These are phyloP conservation scores for Taphrina betulina DNA, from an alignment of 1,139 yeast genomes.

Conservation along the genomic window DNA sequence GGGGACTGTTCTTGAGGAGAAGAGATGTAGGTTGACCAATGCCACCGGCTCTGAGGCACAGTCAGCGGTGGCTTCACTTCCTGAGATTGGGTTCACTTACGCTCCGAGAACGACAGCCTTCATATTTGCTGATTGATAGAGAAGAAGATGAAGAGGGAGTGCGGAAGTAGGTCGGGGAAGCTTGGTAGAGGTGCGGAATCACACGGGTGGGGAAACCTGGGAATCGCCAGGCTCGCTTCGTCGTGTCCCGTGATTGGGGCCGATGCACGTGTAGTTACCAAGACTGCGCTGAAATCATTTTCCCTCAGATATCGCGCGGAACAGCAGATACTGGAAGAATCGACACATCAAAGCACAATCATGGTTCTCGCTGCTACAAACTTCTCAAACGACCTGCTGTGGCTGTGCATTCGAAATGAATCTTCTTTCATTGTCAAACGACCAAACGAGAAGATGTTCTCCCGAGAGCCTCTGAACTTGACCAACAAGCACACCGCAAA, in stretches of 20 bases:
- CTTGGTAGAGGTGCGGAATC: too few relatives aligned
- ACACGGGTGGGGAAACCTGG: too few relatives aligned
- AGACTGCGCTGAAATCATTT: too few relatives aligned
- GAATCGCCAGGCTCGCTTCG: too few relatives aligned
- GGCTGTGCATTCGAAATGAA: constrained; percentile 32
- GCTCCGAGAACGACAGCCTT: constrained; percentile 33
- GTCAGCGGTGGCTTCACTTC: too few relatives aligned
- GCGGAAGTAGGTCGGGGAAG: not conserved
- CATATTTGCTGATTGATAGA: constrained; percentile 5
- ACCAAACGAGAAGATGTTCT: constrained; percentile 47
- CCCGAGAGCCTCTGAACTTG: constrained; percentile 54
- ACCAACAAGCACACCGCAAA: constrained; percentile 49
- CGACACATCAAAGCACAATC: too few relatives aligned
- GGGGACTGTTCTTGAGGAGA: constrained; percentile 79
- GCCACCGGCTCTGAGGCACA: constrained; percentile 2
- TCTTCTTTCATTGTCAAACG: constrained; percentile 32
- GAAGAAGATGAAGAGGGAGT: not conserved
- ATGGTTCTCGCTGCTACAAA: constrained; percentile 19
- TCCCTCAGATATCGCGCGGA: too few relatives aligned
- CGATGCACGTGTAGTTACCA: too few relatives aligned
- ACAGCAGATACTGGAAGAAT: too few relatives aligned
- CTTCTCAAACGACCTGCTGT: constrained; percentile 30
- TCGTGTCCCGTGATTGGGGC: too few relatives aligned
- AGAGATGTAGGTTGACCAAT: constrained; percentile 48
- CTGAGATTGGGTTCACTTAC: not conserved